Base-by-base conservation (phyloP, 2,329 filamentous ascomycete genomes). In the Xylariaceae sp. region DNA sequence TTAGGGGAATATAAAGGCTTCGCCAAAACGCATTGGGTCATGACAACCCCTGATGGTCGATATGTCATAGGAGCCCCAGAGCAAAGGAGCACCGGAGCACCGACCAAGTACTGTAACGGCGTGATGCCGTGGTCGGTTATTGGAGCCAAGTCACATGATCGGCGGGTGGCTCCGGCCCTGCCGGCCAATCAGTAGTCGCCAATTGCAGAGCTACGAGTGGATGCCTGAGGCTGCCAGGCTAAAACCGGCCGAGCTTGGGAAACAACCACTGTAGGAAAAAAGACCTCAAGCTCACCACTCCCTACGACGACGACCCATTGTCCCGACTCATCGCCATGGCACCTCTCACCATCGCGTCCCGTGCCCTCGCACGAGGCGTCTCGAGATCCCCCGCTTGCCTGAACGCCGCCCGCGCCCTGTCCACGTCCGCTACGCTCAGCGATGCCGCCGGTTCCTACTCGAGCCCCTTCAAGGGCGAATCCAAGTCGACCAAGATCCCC, bases 401-500 rank as follows among this genome's bases (percentile, higher is more conserved):
- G 17, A 54, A 45, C 43, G 53, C 60, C 39, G 61, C 69, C 50
- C 72, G 72, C 57, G 68, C 72, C 53, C 59, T 80, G 43, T 76
- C 68, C 61, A 72, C 72, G 44, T 65, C 71, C 35, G 61, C 70
- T 41, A 56, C 64, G 52, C 65, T 65, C 50, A 58, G 60, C 52
- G 61, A 59, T 51, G 52, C 60, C 51, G 52, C 60, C 31, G 61
- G 61, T 44, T 64, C 63, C 44, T 72, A 72, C 67, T 67, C 71
- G 52, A 77, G 71, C 60, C 77, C 77, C 46, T 80, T 81, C 74
- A 74, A 70, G 62, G 73, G 73, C 59, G 60, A 68, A 55, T 49
- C 53, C 51, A 69, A 68, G 58, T 67, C 61, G 51, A 79, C 72
- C 62, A 78, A 83, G 64, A 83, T 96, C 57, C 92, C 92, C 50